phyloP scores from a whole-genome alignment of 148 eudicot species.

The Suaeda aralocaspica region DNA sequence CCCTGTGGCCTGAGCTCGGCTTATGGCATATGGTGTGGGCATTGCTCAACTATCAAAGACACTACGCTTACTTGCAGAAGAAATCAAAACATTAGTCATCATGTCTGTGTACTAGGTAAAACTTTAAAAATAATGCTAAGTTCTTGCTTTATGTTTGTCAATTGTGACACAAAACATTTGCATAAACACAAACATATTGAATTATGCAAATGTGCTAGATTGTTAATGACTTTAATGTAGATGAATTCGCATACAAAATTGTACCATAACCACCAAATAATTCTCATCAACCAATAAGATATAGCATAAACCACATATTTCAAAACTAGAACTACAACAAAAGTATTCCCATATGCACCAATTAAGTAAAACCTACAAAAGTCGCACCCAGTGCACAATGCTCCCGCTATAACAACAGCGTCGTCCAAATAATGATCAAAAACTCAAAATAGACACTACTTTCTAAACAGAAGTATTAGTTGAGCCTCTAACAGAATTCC shows the following conservation, averaged over 20 bases:
- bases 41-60: constrained; percentile 33
- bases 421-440: background rate
- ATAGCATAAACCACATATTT: no score
- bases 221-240: no score
- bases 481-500: constrained; percentile 43
- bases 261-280: no score
- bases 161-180: background rate
- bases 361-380: no score
- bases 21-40: constrained; percentile 40
- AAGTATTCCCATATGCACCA: no score
- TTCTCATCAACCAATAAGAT: background rate
- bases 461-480: background rate
- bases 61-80: constrained; percentile 31
- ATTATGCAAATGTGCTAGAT: no score
- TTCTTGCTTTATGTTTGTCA: background rate
- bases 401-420: no score
- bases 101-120: no score
- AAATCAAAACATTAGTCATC: constrained; percentile 1
- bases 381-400: no score
- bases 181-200: background rate
- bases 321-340: background rate
- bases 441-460: background rate
- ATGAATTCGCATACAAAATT: no score
- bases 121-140: background rate
- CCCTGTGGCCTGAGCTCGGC: constrained; percentile 43